Evolutionary conservation across 495 filamentous ascomycete genomes (phyloP), one percentile per base, ranked within the genome.

Genomic region (Pseudoneurospora amorphoporcata): DNA sequence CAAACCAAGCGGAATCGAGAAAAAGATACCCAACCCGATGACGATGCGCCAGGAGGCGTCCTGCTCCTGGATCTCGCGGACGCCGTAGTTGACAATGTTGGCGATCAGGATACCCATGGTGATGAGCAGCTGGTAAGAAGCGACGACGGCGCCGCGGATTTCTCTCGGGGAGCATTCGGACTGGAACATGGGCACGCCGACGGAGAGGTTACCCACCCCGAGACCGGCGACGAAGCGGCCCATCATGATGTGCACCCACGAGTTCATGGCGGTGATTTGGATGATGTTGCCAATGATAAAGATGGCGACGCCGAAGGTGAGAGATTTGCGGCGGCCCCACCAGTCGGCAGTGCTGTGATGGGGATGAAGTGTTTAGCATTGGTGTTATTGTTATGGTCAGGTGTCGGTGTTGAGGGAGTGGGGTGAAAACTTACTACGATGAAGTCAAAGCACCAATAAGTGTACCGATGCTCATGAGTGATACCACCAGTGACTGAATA

Each of bases 81-180:
- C 75, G 65, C 73, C 78, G 39, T 80, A 92, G 80, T 93, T 93
- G 83, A 94, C 84, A 71, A 88, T 85, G 82, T 92, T 88, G 71
- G 91, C 89, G 69, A 90, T 84, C 73, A 93, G 89, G 79, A 94
- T 92, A 71, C 92, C 92, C 47, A 92, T 83, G 29, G 92, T 92
- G 77, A 93, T 91, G 79, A 93, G 90, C 39, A 94, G 86, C 82
- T 94, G 92, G 81, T 93, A 94, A 41, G 87, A 86, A 69, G 87
- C 85, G 68, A 82, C 79, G 45, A 83, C 78, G 43, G 88, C 87
- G 74, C 89, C 90, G 73, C 90, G 86, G 69, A 92, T 86, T 79
- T 91, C 87, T 12, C 82, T 78, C 29, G 90, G 90, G 7, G 72
- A 72, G 40, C 75, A 80, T 68, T 89, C 87, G 71, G 82, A 83